Evolutionary conservation across 352 stramenopile genomes (phyloP).

Genomic region (Globisporangium iwayamae): DNA sequence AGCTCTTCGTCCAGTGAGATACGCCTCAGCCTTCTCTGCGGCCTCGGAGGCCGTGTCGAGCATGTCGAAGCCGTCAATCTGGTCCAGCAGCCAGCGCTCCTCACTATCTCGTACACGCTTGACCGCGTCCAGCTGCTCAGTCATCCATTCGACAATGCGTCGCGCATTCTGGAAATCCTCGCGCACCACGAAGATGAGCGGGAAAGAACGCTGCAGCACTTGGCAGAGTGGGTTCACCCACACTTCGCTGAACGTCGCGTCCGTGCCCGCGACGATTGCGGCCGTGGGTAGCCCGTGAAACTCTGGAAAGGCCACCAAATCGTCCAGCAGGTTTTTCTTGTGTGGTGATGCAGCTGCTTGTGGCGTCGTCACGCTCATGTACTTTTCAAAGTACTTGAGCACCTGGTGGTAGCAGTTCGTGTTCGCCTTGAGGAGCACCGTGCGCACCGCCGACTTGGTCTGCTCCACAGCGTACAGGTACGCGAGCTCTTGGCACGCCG

Average conservation of each 20-base stretch:
- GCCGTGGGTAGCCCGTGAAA: constrained; percentile 56
- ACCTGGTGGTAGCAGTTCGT: constrained; percentile 64
- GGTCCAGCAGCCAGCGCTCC: constrained; percentile 46
- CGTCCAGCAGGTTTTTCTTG: constrained; percentile 9
- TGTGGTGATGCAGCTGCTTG: background rate
- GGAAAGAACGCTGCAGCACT: constrained; percentile 69
- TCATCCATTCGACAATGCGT: constrained; percentile 61
- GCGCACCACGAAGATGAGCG: constrained; percentile 49
- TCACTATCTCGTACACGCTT: constrained; percentile 30
- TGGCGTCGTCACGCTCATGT: constrained; percentile 20
- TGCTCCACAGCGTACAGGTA: constrained; percentile 64
- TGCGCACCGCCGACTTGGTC: constrained; percentile 43
- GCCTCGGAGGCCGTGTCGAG: constrained; percentile 7
- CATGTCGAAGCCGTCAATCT: constrained; percentile 50
- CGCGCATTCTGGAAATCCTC: constrained; percentile 55
- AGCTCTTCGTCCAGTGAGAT: background rate
- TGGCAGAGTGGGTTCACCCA: constrained; percentile 70
- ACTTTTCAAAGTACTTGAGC: constrained; percentile 55
- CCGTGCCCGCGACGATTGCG: constrained; percentile 60
- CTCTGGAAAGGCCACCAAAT: constrained; percentile 32
- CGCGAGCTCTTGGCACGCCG: constrained; percentile 53
- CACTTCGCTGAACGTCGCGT: constrained; percentile 71
- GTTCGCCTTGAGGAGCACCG: constrained; percentile 64
- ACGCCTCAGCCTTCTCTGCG: background rate
- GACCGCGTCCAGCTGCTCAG: constrained; percentile 47